Evolutionary conservation across 352 stramenopile genomes (phyloP).

Genomic region (Globisporangium solare): DNA sequence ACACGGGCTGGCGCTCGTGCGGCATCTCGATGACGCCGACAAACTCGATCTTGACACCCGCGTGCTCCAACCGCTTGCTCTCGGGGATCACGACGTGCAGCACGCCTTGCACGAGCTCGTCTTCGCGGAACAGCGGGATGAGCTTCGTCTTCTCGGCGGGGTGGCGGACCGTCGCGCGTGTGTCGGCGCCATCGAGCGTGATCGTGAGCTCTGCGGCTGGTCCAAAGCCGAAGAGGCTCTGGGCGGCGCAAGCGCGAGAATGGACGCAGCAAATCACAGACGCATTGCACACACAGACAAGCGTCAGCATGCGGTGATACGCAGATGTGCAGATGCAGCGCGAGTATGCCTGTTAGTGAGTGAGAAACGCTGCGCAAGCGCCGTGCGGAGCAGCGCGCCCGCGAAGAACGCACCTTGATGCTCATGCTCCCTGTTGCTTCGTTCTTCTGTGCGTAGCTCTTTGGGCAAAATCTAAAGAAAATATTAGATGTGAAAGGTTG

Average conservation of each 20-base stretch:
- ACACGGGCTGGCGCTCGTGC: slow-evolving; percentile 66
- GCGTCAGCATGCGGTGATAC: neutral
- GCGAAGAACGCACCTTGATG: slow-evolving; percentile 10
- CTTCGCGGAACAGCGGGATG: slow-evolving; percentile 45
- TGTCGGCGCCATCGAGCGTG: slow-evolving; percentile 11
- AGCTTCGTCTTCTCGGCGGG: slow-evolving; percentile 27
- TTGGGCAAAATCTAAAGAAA: slow-evolving; percentile 6
- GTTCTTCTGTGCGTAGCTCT: neutral
- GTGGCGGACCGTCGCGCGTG: slow-evolving; percentile 12
- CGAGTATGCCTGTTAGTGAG: neutral
- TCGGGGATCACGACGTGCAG: slow-evolving; percentile 72
- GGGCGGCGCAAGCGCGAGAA: neutral
- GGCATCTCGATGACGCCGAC: slow-evolving; percentile 92
- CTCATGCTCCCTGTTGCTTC: slow-evolving; percentile 7
- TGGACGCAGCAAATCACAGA: neutral
- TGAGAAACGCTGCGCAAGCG: neutral
- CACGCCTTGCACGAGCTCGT: slow-evolving; percentile 58
- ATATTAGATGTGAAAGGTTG: no score
- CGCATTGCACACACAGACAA: neutral
- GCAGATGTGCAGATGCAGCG: neutral
- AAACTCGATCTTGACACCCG: slow-evolving; percentile 95
- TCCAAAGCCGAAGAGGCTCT: slow-evolving; percentile 19
- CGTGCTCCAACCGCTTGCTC: slow-evolving; percentile 94
- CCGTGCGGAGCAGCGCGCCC: no score
- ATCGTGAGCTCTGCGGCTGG: slow-evolving; percentile 14